Percentiles rank a stretch among this genome's conserved stretches.
Conservation (phyloP, 768 basidiomycete species). For the Suillus subaureus region DNA sequence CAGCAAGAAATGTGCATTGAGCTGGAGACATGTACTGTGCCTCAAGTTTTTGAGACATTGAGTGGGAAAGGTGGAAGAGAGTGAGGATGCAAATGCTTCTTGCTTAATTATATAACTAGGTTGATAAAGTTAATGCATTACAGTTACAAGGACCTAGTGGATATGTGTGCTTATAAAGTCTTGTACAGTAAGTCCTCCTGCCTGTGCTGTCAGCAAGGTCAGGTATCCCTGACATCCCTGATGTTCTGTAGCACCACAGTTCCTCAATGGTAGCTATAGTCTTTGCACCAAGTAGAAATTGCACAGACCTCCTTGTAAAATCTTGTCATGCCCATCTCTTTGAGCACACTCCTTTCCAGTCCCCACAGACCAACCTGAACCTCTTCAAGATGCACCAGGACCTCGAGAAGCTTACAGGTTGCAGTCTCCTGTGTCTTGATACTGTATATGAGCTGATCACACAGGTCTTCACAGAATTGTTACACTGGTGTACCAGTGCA, state of each 20-base stretch:
- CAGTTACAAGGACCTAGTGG: too few species aligned
- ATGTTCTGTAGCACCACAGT: neutral
- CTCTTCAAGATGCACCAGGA: neutral
- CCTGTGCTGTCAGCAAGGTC: neutral
- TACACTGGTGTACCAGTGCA: neutral
- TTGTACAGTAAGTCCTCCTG: neutral
- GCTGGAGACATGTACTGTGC: too few species aligned
- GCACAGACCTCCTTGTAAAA: neutral
- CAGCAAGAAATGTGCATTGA: too few species aligned
- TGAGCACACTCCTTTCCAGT: neutral
- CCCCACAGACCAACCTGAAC: neutral
- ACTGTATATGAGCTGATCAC: neutral
- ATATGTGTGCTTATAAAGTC: neutral
- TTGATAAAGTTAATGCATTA: too few species aligned
- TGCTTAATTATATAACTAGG: too few species aligned
- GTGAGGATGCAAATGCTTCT: too few species aligned
- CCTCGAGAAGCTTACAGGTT: neutral
- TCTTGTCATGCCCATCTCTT: neutral
- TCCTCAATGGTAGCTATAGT: neutral
- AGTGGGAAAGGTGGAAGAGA: too few species aligned
- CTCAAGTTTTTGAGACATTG: too few species aligned
- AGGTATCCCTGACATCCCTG: neutral
- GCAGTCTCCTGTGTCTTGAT: neutral
- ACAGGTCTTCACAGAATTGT: neutral
- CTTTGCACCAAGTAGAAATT: neutral